Percentiles rank a stretch among this genome's conserved stretches.
These are phyloP conservation scores for Quercus glauca DNA, from an alignment of 306 rosid species.

Conservation along the genomic window DNA sequence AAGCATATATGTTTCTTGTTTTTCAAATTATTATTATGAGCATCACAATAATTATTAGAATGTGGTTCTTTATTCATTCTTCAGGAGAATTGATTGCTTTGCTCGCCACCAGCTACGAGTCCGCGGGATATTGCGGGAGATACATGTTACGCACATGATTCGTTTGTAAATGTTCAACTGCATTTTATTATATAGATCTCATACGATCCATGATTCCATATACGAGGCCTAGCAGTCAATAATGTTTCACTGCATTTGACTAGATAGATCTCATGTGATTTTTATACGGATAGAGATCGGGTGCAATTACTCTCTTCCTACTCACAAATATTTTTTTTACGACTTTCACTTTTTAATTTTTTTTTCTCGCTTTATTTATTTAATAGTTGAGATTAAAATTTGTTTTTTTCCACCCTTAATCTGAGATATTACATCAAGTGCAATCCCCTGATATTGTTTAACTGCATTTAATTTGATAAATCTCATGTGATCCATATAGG, in stretches of 20 bases:
- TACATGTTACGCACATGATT: slow-evolving; percentile 36
- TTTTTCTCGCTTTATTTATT: too few relatives aligned
- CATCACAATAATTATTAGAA: background rate
- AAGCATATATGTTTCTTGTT: background rate
- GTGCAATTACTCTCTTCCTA: too few relatives aligned
- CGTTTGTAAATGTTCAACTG: slow-evolving; percentile 21
- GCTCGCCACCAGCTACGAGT: background rate
- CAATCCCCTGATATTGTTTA: background rate
- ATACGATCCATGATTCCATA: slow-evolving; percentile 19
- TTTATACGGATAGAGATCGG: background rate
- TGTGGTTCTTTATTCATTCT: background rate
- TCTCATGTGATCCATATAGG: slow-evolving; percentile 29
- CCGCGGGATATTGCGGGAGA: slow-evolving; percentile 1
- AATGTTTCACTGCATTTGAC: too few relatives aligned
- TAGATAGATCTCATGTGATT: slow-evolving; percentile 31
- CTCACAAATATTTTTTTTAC: too few relatives aligned
- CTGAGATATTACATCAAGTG: too few relatives aligned
- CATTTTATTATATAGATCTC: slow-evolving; percentile 19
- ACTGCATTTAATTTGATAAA: slow-evolving; percentile 20
- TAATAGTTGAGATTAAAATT: too few relatives aligned
- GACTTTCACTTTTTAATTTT: too few relatives aligned
- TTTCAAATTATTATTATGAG: background rate
- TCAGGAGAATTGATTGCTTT: slow-evolving; percentile 2
- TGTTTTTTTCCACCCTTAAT: too few relatives aligned
- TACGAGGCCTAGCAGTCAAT: slow-evolving; percentile 13